A percentile compares a stretch with the other conserved stretches of the same genome.
These are phyloP conservation scores for Melampsora abietis-canadensis DNA, from an alignment of 1,284 basidiomycete species.

Conservation along the genomic window DNA sequence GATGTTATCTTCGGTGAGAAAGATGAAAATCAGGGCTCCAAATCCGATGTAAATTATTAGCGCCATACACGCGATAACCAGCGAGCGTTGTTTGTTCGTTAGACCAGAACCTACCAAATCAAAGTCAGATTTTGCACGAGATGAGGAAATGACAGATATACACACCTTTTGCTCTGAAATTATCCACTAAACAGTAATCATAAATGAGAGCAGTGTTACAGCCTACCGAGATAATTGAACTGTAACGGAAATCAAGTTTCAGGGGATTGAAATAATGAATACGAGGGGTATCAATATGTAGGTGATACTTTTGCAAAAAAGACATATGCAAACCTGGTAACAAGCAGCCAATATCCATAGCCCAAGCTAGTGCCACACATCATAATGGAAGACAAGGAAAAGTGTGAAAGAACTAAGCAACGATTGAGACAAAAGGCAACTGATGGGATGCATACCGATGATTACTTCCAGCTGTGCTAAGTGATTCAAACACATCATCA, in stretches of 20 bases:
- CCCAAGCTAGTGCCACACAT: background rate
- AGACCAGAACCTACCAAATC: conserved; percentile 23
- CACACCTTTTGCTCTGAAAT: conserved; percentile 32
- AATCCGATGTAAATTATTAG: conserved; percentile 24
- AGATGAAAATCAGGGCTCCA: conserved; percentile 24
- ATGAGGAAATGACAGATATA: background rate
- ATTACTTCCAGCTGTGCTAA: background rate
- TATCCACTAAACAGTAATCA: conserved; percentile 35
- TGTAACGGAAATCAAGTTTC: background rate
- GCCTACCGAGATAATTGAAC: conserved; percentile 13
- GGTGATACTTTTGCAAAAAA: background rate
- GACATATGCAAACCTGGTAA: conserved; percentile 19
- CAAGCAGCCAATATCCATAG: conserved; percentile 28
- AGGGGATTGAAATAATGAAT: background rate
- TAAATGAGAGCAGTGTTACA: conserved; percentile 18
- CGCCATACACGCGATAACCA: conserved; percentile 27
- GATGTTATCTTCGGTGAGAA: conserved; percentile 8
- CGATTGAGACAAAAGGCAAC: background rate
- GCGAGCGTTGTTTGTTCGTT: conserved; percentile 41
- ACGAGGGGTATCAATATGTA: background rate
- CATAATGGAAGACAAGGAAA: background rate
- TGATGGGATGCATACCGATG: background rate
- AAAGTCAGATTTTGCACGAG: background rate
- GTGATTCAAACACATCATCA: background rate
- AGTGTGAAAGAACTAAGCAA: too few species aligned